phyloP scores from a whole-genome alignment of 1,284 basidiomycete genomes.

The Crepidotus sp. region DNA sequence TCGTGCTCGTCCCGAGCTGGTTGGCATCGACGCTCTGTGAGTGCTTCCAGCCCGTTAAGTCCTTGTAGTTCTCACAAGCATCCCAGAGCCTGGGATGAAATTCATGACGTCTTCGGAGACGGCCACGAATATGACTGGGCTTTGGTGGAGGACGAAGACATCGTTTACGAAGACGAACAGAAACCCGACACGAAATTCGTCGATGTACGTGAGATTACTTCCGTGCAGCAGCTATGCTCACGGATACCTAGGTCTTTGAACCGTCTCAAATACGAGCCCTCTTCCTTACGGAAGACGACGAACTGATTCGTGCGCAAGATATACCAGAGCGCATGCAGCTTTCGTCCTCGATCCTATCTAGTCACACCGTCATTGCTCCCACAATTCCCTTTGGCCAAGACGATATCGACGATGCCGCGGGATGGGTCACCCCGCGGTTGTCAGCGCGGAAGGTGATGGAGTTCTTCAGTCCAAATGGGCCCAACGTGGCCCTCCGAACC shows the following conservation, averaged over 20 bases:
- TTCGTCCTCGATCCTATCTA: conserved; percentile 75
- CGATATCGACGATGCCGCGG: conserved; percentile 75
- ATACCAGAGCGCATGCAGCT: conserved; percentile 97
- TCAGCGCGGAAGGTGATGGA: conserved; percentile 70
- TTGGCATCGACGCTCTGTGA: conserved; percentile 83
- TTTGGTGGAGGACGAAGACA: conserved; percentile 70
- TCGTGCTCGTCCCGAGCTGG: conserved; percentile 63
- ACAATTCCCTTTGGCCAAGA: conserved; percentile 59
- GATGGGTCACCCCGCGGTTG: conserved; percentile 84
- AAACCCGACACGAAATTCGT: conserved; percentile 80
- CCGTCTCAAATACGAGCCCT: conserved; percentile 92
- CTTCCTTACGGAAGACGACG: conserved; percentile 91
- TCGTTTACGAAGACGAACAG: conserved; percentile 46
- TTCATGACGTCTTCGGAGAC: conserved; percentile 95
- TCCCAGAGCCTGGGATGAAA: conserved; percentile 89
- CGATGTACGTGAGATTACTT: conserved; percentile 55
- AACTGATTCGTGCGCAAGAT: conserved; percentile 84
- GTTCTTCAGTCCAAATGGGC: conserved; percentile 61
- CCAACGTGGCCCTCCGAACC: conserved; percentile 50
- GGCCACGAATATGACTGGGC: conserved; percentile 98
- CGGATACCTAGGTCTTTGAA: conserved; percentile 77
- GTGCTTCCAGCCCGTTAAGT: conserved; percentile 24
- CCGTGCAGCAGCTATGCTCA: conserved; percentile 8
- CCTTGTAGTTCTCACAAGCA: conserved; percentile 17
- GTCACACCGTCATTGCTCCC: conserved; percentile 56